Base-by-base conservation (phyloP, 441 rosid genomes). In the Gossypium trilobum region DNA sequence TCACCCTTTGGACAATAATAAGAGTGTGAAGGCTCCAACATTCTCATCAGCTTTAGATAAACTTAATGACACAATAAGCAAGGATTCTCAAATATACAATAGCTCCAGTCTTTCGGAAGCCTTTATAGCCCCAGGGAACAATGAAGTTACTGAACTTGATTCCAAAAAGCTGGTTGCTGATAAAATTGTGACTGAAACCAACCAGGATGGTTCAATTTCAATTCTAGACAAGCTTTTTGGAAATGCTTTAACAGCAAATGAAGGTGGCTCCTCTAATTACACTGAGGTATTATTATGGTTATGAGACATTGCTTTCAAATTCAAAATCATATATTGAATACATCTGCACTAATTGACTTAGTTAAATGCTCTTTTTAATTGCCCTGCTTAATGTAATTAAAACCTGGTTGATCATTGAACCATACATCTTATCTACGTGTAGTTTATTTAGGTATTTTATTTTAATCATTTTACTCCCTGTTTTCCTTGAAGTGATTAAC, bases 201-300 rank as follows among this genome's bases (percentile, higher is more conserved):
- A 72, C 31, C 79, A 81, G 25, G 77, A 74, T 48, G 71, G 79
- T 61, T 80, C 88, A 71, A 77, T 86, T 72, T 87, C 97, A 72
- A 85, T 91, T 79, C 88, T 93, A 59, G 95, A 90, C 78, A 90
- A 87, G 85, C 81, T 90, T 68, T 93, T 95, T 75, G 79, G 88
- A 77, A 85, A 82, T 62, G 89, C 87, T 56, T 75, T 85, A 73
- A 82, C 88, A 58, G 75, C 85, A 73, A 85, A 84, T 74, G 85
- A 48, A 76, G 82, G 78, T 60, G 87, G 75, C 76, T 72, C 91
- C 69, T 76, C 89, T 67, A 74, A 67, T 59, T 63, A 82, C 52
- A 65, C 71, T 74, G 84, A 86, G 98, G 99, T 95, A 86, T 68
- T 69, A 60, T 77, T 60, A 46, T 5, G 10, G 19, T 36, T 63